Evolutionary conservation across 1,139 yeast genomes (phyloP).

Genomic region (Suhomyces anneliseae): DNA sequence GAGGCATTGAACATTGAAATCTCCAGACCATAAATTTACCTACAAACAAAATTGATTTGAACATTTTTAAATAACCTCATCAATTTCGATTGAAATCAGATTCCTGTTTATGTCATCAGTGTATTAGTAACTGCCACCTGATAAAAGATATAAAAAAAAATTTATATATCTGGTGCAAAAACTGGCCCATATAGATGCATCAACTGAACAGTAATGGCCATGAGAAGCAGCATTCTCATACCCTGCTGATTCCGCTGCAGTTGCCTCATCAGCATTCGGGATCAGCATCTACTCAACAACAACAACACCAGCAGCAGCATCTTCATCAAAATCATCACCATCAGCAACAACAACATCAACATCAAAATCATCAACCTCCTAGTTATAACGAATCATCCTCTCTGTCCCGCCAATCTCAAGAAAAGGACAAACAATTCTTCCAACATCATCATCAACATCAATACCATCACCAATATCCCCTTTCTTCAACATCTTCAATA

Average conservation of each 20-base stretch:
- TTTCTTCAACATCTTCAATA: constrained; percentile 10
- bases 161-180: not conserved
- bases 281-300: not conserved
- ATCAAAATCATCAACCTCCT: not conserved
- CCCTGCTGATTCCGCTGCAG: constrained; percentile 7
- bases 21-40: too few species aligned
- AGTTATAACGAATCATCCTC: not conserved
- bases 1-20: not conserved
- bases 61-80: too few species aligned
- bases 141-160: too few species aligned
- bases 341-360: not conserved
- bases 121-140: too few species aligned
- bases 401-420: constrained; percentile 1
- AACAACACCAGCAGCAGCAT: not conserved
- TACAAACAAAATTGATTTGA: too few species aligned
- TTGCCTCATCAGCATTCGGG: constrained; percentile 1
- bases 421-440: constrained; percentile 4
- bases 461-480: constrained; percentile 12
- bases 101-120: too few species aligned
- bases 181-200: constrained; percentile 7
- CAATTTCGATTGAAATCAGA: too few species aligned
- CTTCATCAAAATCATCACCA: not conserved
- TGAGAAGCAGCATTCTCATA: constrained; percentile 6
- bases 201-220: constrained; percentile 6
- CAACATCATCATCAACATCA: constrained; percentile 10